phyloP scores from a whole-genome alignment of 176 grass and related monocot genomes.

The Triticum monococcum region DNA sequence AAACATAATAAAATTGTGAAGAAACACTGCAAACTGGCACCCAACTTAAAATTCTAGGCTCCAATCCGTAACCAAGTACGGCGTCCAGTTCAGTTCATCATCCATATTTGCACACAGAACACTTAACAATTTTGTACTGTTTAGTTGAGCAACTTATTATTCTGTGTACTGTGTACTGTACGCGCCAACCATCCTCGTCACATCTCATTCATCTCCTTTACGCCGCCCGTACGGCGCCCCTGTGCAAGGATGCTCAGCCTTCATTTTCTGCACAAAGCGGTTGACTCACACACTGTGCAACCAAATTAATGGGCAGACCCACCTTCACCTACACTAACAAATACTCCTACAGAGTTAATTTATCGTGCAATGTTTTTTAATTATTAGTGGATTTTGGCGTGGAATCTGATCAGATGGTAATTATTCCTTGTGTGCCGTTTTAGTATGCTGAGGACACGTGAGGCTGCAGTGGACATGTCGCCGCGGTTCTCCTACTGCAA shows the following conservation, averaged over 20 bases:
- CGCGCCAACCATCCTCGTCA: slow-evolving; percentile 13
- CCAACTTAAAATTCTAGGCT: not conserved
- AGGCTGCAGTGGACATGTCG: slow-evolving; percentile 50
- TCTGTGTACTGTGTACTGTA: not conserved
- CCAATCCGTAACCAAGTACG: not conserved
- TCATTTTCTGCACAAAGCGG: slow-evolving; percentile 9
- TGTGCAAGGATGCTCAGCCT: slow-evolving; percentile 9
- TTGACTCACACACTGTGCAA: not conserved
- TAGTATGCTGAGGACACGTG: slow-evolving; percentile 44
- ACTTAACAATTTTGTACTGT: not conserved
- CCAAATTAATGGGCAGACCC: not conserved
- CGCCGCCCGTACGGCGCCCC: slow-evolving; percentile 20
- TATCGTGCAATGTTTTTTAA: not conserved
- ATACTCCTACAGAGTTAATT: not conserved
- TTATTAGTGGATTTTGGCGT: not conserved
- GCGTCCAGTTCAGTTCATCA: slow-evolving; percentile 5
- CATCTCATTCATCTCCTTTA: slow-evolving; percentile 30
- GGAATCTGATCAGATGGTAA: not conserved
- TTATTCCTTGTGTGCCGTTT: not conserved
- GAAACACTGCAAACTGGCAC: not conserved
- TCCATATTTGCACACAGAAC: not conserved
- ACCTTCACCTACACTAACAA: not conserved
- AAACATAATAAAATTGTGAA: not conserved
- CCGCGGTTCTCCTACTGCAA: slow-evolving; percentile 66
- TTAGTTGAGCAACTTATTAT: slow-evolving; percentile 29